These are phyloP conservation scores for Kwoniella bestiolae DNA, from an alignment of 768 basidiomycete species.

Conservation along the genomic window DNA sequence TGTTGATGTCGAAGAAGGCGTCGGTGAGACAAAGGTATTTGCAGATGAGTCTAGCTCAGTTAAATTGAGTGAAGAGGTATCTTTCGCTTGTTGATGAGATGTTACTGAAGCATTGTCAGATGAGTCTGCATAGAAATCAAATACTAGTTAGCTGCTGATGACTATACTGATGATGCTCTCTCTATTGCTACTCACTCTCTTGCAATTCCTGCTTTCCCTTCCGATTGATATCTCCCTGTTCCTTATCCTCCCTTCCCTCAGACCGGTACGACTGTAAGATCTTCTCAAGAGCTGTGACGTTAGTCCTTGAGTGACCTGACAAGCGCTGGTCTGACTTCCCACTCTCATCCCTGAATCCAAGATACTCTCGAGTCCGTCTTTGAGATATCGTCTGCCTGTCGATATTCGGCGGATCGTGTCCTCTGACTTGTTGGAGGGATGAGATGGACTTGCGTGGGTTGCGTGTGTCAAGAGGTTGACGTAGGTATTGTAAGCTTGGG, in stretches of 20 bases:
- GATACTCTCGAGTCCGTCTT: slow-evolving; percentile 12
- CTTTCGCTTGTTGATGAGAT: too few species aligned
- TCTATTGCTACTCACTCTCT: neutral
- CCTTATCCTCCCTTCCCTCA: neutral
- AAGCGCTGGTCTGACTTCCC: neutral
- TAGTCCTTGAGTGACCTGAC: slow-evolving; percentile 11
- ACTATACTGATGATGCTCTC: too few species aligned
- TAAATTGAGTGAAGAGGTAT: too few species aligned
- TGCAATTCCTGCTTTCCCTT: slow-evolving; percentile 5
- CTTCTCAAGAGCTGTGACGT: slow-evolving; percentile 16
- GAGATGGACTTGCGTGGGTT: neutral
- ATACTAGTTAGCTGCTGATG: too few species aligned
- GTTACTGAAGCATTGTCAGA: too few species aligned
- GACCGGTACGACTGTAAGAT: slow-evolving; percentile 15
- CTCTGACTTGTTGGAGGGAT: slow-evolving; percentile 14
- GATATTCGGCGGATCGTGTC: slow-evolving; percentile 18
- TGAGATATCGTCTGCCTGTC: neutral
- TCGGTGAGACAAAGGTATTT: too few species aligned
- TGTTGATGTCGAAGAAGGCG: neutral
- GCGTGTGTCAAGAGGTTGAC: neutral
- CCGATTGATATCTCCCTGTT: neutral
- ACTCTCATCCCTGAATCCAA: neutral
- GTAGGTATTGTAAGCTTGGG: neutral
- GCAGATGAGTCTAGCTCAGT: too few species aligned
- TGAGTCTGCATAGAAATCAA: too few species aligned